Percentiles rank a stretch among this genome's conserved stretches.
Conservation (phyloP, 2,329 filamentous ascomycete genomes). For the Orbilia blumenaviensis region DNA sequence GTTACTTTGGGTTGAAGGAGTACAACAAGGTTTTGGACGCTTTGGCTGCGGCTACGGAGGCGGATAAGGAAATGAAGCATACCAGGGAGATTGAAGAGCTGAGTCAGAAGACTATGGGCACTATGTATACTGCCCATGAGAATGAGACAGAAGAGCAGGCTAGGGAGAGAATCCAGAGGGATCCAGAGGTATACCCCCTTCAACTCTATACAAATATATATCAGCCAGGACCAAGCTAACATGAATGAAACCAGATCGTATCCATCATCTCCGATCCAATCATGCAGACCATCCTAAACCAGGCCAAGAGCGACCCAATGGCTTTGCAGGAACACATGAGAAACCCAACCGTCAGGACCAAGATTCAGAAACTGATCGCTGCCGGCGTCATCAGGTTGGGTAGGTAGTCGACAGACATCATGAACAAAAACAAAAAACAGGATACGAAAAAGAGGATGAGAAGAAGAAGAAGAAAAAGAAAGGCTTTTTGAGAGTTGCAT, state of each 20-base stretch:
- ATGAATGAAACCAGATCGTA: constrained; percentile 71
- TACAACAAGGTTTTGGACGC: constrained; percentile 94
- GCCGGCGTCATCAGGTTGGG: constrained; percentile 72
- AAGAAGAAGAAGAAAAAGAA: background rate
- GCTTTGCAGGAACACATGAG: constrained; percentile 97
- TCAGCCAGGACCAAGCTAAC: constrained; percentile 55
- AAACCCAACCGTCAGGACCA: constrained; percentile 82
- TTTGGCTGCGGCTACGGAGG: constrained; percentile 79
- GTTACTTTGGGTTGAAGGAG: constrained; percentile 96
- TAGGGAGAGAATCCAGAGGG: constrained; percentile 84
- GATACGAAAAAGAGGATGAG: background rate
- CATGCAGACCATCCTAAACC: constrained; percentile 97
- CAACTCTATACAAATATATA: constrained; percentile 43
- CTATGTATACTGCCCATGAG: constrained; percentile 89
- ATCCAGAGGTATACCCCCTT: constrained; percentile 78
- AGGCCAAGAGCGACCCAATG: constrained; percentile 90
- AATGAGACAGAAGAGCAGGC: constrained; percentile 98
- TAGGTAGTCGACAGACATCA: too few species aligned
- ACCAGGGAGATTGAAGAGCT: constrained; percentile 91
- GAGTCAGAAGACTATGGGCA: constrained; percentile 87
- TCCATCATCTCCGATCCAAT: constrained; percentile 91
- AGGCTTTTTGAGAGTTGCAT: too few species aligned
- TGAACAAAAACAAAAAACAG: background rate
- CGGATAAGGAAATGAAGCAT: constrained; percentile 83
- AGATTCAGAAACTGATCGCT: constrained; percentile 93